Base-by-base conservation (phyloP, 2,329 filamentous ascomycete species). In the Verticillium isaacii region DNA sequence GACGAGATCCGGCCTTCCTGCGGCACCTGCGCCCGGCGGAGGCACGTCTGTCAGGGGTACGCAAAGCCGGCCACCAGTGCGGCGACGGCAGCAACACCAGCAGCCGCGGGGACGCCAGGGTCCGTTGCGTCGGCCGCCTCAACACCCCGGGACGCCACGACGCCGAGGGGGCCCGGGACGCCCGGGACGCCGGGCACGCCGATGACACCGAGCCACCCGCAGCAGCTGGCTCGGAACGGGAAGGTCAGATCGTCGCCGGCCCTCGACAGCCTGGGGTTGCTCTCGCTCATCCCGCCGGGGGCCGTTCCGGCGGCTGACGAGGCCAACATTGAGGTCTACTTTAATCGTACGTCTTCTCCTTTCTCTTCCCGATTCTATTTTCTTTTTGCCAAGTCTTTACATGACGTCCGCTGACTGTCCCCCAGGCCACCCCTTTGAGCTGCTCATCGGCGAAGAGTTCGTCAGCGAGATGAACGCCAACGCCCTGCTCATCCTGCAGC, bases 401-500 rank as follows among this genome's bases (percentile, higher is more conserved):
- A 6, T 29, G 29, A 29, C 29, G 29, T 6, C 29, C 29, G 4
- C 17, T 52, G 23, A 52, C 45, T 17, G 9, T 9, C 11, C 19
- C 5, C 5, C 4, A 52, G 45, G 45, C 5, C 71, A 73, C 56
- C 71, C 70, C 1, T 61, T 60, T 15, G 71, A 73, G 14, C 61
- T 72, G 41, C 66, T 69, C 45, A 70, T 73, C n/a, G 67, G 68
- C 19, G 54, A 63, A 5, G 70, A 73, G 52, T 73, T 73, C 50
- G 66, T 72, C 25, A 58, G 69, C 32, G 71, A 73, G 64, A 73
- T 73, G 72, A 73, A 73, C 56, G 66, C 69, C 17, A 67, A 67
- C 58, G 69, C 72, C 1, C 56, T 73, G 15, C 60, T 68, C 60
- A 66, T 73, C 17, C 66, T 73, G 23, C 69, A 73, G 54, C 62